phyloP scores from a whole-genome alignment of 345 rosid species.

The Capsella bursapastoris region DNA sequence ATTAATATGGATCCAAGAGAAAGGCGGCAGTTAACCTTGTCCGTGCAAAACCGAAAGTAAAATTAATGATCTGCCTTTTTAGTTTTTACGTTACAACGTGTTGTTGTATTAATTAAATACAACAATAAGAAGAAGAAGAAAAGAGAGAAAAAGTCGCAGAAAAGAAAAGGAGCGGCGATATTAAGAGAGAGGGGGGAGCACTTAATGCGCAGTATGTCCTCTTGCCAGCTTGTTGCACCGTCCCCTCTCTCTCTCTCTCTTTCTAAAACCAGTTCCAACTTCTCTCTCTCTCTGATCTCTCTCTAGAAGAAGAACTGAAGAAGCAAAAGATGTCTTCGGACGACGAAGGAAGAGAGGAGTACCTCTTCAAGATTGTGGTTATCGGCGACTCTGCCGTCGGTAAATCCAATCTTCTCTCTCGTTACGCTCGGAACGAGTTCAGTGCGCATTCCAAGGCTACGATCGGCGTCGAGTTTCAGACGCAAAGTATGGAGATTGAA shows the following conservation, averaged over 20 bases:
- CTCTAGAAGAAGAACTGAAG: background rate
- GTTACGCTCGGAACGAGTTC: slow-evolving; percentile 89
- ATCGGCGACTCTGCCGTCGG: slow-evolving; percentile 97
- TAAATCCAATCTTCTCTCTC: slow-evolving; percentile 79
- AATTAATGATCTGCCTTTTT: too few relatives aligned
- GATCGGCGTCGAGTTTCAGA: slow-evolving; percentile 94
- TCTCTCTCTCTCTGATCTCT: slow-evolving; percentile 25
- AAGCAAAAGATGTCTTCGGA: slow-evolving; percentile 50
- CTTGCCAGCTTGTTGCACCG: slow-evolving; percentile 43
- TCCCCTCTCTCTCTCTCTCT: slow-evolving; percentile 28
- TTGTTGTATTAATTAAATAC: too few relatives aligned
- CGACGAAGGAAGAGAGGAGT: slow-evolving; percentile 74
- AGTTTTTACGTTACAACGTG: too few relatives aligned
- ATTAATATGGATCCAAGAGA: too few relatives aligned
- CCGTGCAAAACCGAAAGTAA: background rate
- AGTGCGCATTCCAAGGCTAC: slow-evolving; percentile 86
- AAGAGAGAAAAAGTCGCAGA: too few relatives aligned
- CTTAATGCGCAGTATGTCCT: slow-evolving; percentile 63
- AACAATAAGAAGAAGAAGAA: too few relatives aligned
- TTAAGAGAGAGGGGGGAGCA: slow-evolving; percentile 35
- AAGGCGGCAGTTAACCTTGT: background rate
- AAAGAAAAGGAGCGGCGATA: background rate
- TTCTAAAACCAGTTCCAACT: background rate
- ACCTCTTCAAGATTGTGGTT: slow-evolving; percentile 81
- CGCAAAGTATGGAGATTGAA: slow-evolving; percentile 81